Evolutionary conservation across 148 eudicot genomes (phyloP).

Genomic region (Polygonum maritimum): DNA sequence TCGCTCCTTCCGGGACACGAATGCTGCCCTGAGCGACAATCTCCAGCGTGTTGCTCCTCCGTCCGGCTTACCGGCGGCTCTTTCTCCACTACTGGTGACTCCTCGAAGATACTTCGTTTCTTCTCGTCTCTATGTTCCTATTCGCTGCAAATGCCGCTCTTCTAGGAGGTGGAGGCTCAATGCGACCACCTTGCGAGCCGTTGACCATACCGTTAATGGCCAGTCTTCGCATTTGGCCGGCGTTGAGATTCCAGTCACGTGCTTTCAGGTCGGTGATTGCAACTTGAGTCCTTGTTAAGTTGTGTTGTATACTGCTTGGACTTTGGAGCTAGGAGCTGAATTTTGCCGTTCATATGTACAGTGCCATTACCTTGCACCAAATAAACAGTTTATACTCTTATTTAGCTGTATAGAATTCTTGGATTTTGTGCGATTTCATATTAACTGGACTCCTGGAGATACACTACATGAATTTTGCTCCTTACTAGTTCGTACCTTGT

Average conservation of each 20-base stretch:
- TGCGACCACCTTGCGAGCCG: conserved; percentile 24
- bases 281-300: not conserved
- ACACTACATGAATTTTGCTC: not conserved
- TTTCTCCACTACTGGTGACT: conserved; percentile 4
- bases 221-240: conserved; percentile 20
- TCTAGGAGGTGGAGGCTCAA: conserved; percentile 16
- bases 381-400: not conserved
- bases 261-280: conserved; percentile 60
- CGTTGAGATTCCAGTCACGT: conserved; percentile 72
- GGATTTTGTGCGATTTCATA: not conserved
- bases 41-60: not conserved
- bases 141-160: conserved; percentile 7
- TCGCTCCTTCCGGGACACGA: conserved; percentile 12
- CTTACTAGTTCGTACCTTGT: not conserved
- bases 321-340: not conserved
- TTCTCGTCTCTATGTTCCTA: conserved; percentile 12
- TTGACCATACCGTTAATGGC: conserved; percentile 29
- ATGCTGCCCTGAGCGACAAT: not conserved
- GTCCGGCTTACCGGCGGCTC: not conserved
- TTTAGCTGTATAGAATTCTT: not conserved
- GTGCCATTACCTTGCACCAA: not conserved
- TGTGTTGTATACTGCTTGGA: not conserved
- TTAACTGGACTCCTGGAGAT: not conserved
- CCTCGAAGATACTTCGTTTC: conserved; percentile 9
- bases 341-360: not conserved